Evolutionary conservation across 495 filamentous ascomycete genomes (phyloP).

Genomic region (Apodospora peruviana): DNA sequence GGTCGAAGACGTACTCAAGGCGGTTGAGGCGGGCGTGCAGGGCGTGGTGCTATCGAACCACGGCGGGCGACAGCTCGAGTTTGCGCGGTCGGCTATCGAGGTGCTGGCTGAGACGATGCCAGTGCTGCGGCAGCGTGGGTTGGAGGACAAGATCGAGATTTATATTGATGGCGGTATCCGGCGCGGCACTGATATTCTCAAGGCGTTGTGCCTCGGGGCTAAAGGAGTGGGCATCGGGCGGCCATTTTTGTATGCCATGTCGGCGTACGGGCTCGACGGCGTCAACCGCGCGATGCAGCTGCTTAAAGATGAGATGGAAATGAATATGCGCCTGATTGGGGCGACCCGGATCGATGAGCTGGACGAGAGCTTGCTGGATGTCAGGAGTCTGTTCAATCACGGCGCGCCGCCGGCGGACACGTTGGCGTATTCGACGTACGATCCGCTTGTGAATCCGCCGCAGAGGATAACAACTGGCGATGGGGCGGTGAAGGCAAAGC

Average conservation of each 20-base stretch:
- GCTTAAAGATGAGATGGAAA: constrained; percentile 97
- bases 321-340: constrained; percentile 95
- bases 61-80: constrained; percentile 95
- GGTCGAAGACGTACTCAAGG: constrained; percentile 87
- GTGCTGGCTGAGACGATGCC: constrained; percentile 96
- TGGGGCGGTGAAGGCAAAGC: constrained; percentile 20
- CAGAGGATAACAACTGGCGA: constrained; percentile 24
- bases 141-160: constrained; percentile 81
- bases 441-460: constrained; percentile 37
- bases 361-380: constrained; percentile 73
- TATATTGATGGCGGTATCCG: constrained; percentile 89
- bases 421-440: constrained; percentile 42
- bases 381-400: constrained; percentile 66
- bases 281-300: constrained; percentile 91
- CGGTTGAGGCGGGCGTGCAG: constrained; percentile 76
- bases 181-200: constrained; percentile 90
- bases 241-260: constrained; percentile 96
- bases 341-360: constrained; percentile 67
- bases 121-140: constrained; percentile 73
- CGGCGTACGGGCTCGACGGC: constrained; percentile 78
- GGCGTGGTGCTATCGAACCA: constrained; percentile 97
- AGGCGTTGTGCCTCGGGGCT: constrained; percentile 89
- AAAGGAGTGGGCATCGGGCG: constrained; percentile 91
- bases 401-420: constrained; percentile 62
- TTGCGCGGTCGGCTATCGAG: constrained; percentile 85